These are phyloP conservation scores for Zalaria obscura DNA, from an alignment of 2,329 filamentous ascomycete genomes.

Conservation along the genomic window DNA sequence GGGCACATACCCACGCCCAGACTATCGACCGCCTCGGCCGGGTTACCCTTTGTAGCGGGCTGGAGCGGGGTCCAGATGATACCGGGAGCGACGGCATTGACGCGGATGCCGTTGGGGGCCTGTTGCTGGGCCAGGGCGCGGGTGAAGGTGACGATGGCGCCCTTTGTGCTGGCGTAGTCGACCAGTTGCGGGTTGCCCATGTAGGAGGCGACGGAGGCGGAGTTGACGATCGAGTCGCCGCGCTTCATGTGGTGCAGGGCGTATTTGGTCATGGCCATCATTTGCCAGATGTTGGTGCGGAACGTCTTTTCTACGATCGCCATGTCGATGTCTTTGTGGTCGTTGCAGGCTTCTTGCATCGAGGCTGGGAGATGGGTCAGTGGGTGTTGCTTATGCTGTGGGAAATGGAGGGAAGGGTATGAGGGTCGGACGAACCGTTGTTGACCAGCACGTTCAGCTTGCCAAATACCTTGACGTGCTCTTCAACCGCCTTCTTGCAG, in stretches of 20 bases:
- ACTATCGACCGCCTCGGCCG: conserved; percentile 11
- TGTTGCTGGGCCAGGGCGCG: conserved; percentile 38
- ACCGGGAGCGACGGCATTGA: conserved; percentile 25
- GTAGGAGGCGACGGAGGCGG: conserved; percentile 30
- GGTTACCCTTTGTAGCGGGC: conserved; percentile 25
- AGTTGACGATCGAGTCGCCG: conserved; percentile 40
- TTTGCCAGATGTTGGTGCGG: conserved; percentile 41
- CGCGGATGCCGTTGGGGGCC: conserved; percentile 41
- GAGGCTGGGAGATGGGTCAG: conserved; percentile 22
- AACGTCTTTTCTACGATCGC: conserved; percentile 42
- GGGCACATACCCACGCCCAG: conserved; percentile 13
- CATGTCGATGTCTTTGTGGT: conserved; percentile 41
- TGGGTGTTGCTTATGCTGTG: not conserved
- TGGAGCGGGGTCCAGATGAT: conserved; percentile 27
- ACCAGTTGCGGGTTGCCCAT: conserved; percentile 30
- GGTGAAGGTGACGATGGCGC: conserved; percentile 43
- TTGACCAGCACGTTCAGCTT: conserved; percentile 38
- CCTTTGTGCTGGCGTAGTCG: conserved; percentile 45
- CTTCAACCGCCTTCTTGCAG: conserved; percentile 37
- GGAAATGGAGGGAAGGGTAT: not conserved
- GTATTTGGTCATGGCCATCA: conserved; percentile 47
- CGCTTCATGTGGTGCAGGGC: conserved; percentile 42
- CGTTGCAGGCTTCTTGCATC: conserved; percentile 39
- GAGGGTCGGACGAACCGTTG: conserved; percentile 22
- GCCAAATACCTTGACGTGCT: conserved; percentile 35